Evolutionary conservation across 2,329 filamentous ascomycete genomes (phyloP).

Genomic region (Knufia petricola): DNA sequence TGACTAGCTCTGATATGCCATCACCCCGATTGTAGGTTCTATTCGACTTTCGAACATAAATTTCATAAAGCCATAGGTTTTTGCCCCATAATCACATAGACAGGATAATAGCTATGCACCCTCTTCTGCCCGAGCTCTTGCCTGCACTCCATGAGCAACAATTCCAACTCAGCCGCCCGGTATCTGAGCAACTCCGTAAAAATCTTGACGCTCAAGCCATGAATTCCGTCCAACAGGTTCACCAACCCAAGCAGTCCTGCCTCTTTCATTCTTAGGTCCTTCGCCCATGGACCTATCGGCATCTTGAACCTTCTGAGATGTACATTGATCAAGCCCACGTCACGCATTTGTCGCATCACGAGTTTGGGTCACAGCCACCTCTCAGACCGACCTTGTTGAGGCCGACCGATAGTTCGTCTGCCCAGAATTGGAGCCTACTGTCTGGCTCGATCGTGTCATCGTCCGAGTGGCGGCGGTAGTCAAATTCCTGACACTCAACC

Average conservation of each 20-base stretch:
- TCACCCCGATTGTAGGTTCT: too few relatives aligned
- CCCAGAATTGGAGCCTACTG: not conserved
- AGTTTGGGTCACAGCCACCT: not conserved
- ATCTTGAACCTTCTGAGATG: slow-evolving; percentile 13
- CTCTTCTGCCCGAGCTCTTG: slow-evolving; percentile 1
- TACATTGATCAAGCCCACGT: slow-evolving; percentile 22
- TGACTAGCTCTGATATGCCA: too few relatives aligned
- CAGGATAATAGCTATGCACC: slow-evolving; percentile 7
- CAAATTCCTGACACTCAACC: not conserved
- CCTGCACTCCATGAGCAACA: not conserved
- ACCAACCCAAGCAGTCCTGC: slow-evolving; percentile 8
- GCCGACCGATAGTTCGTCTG: not conserved
- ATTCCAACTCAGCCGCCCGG: not conserved
- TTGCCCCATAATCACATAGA: not conserved
- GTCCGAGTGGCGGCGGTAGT: not conserved
- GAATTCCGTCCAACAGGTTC: slow-evolving; percentile 11
- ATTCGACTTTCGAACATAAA: too few relatives aligned
- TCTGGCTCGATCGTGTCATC: not conserved
- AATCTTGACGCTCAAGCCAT: slow-evolving; percentile 9
- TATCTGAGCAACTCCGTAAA: slow-evolving; percentile 11
- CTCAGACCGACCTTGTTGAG: not conserved
- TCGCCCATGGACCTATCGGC: slow-evolving; percentile 25
- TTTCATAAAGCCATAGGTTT: too few relatives aligned
- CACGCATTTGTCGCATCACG: slow-evolving; percentile 22
- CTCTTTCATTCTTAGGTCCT: slow-evolving; percentile 15